Base-by-base conservation (phyloP, 1,139 yeast species). In the Candida labiduridarum region DNA sequence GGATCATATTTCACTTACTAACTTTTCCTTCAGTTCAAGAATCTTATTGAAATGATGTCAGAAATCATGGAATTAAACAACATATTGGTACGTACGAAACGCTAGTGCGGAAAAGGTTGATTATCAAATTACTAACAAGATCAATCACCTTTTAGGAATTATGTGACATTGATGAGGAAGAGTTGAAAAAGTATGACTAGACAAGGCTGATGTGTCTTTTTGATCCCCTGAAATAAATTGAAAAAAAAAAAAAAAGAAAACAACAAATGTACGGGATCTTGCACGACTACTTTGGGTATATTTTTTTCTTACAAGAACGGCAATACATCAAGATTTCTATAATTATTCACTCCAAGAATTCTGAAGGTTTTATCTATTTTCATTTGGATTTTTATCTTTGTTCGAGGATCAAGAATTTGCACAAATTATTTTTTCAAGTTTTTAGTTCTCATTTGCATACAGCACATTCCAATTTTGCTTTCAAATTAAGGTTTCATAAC, bases 121-220 rank as follows among this genome's bases (percentile, higher is more conserved):
- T 14, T 6, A 7, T 3, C 15, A 6, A 10, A 27, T n/a, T 40
- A 34, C 40, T 43, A 25, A 43, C 46, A 7, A 29, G 14, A n/a
- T 27, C 10, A 6, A 19, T 3, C 29, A 7, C 4, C 15, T 36
- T 15, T 27, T 16, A 44, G 46, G 46, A 44, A 7, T 15, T 29
- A 8, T 44, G 46, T 27, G 46, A 41, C 18, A 44, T 44, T 18
- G 46, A 44, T 44, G 46, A 44, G 16, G 41, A 44, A 18, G 46
- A 44, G 14, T 16, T 15, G 12, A 36, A 35, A 8, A 35, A 44
- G 18, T 44, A 15, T 9, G 29, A 9, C 16, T 29, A 22, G 27
- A 12, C 12, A 9, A 25, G 14, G 43, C 22, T 40, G 43, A 40
- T 40, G 43, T 40, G 43, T 40, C 34, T 34, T 40, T 40, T 40